Conservation (phyloP, 768 basidiomycete genomes). For the Boletus insuetus region DNA sequence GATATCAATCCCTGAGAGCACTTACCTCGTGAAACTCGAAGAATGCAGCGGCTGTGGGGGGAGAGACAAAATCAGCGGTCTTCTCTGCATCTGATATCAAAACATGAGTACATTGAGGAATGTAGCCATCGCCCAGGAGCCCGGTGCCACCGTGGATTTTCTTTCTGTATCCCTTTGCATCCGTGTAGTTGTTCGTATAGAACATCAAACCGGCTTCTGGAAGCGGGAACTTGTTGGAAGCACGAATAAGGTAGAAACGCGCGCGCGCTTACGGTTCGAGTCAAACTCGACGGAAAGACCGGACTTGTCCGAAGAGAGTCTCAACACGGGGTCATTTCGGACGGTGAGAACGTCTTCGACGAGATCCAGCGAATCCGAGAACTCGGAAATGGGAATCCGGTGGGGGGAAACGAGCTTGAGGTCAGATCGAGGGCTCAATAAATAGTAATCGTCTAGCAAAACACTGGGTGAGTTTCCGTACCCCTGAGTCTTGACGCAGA, state of each 20-base stretch:
- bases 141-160: constrained; percentile 77
- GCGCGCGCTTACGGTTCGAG: constrained; percentile 58
- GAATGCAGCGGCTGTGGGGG: constrained; percentile 53
- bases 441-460: constrained; percentile 62
- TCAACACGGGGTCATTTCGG: constrained; percentile 45
- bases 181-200: constrained; percentile 59
- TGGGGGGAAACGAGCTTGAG: constrained; percentile 40
- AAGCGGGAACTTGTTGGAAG: not conserved
- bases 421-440: constrained; percentile 41
- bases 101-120: constrained; percentile 44
- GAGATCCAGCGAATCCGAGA: constrained; percentile 45
- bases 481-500: not conserved
- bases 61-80: not conserved
- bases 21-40: constrained; percentile 65
- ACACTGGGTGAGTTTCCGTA: not conserved
- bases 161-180: constrained; percentile 53
- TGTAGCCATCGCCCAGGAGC: constrained; percentile 54
- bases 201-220: constrained; percentile 75
- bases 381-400: constrained; percentile 43
- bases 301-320: constrained; percentile 53
- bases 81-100: not conserved
- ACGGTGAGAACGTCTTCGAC: constrained; percentile 30
- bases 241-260: not conserved
- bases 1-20: not conserved
- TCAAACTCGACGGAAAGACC: constrained; percentile 61